These are phyloP conservation scores for Exidia glandulosa DNA, from an alignment of 768 basidiomycete species.

Conservation along the genomic window DNA sequence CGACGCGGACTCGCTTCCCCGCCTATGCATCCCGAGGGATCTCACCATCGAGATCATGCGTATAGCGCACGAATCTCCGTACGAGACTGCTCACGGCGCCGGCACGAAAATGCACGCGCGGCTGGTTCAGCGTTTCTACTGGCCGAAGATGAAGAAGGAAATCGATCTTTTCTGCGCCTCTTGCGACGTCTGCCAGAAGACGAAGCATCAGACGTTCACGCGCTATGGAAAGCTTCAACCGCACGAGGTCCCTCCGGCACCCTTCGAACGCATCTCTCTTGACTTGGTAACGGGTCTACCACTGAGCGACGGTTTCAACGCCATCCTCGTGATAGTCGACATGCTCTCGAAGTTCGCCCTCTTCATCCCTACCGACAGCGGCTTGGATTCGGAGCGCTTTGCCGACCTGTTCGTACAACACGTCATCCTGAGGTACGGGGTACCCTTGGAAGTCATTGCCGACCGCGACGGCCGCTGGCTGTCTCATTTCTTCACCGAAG, in stretches of 20 bases:
- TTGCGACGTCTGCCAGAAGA: conserved; percentile 10
- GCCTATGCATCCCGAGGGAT: conserved; percentile 8
- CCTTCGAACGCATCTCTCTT: conserved; percentile 8
- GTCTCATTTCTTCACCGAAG: conserved; percentile 4
- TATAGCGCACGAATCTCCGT: conserved; percentile 3
- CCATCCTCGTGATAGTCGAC: conserved; percentile 14
- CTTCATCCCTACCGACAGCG: too few species aligned
- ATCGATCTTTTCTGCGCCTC: not conserved
- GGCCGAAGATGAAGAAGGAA: conserved; percentile 7
- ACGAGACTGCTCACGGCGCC: conserved; percentile 5
- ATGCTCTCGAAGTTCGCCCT: conserved; percentile 10
- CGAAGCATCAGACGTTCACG: conserved; percentile 1
- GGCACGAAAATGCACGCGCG: conserved; percentile 1
- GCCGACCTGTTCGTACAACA: not conserved
- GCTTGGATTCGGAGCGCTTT: not conserved
- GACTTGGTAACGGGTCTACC: conserved; percentile 7
- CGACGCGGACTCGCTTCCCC: conserved; percentile 7
- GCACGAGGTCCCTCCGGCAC: conserved; percentile 3
- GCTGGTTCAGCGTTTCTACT: not conserved
- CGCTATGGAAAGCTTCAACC: conserved; percentile 2
- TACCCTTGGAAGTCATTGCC: conserved; percentile 1
- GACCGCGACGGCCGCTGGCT: conserved; percentile 7
- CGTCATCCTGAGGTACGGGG: not conserved
- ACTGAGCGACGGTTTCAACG: conserved; percentile 5
- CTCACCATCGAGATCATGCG: not conserved